These are phyloP conservation scores for Chaetomium strumarium DNA, from an alignment of 2,329 filamentous ascomycete species.

Conservation along the genomic window DNA sequence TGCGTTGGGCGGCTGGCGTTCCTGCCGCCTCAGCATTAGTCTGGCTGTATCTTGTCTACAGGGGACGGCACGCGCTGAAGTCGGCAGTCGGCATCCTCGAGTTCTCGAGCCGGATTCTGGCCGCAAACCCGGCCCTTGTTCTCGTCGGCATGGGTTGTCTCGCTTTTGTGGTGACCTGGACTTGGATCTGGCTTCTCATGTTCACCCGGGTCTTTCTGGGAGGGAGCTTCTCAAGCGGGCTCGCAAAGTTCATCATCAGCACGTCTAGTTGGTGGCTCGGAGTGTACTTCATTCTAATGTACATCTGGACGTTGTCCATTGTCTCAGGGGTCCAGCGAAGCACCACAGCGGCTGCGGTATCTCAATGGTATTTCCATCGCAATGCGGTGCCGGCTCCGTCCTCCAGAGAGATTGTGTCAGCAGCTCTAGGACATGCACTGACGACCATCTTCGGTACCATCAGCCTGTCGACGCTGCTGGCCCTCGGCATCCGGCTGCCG, in stretches of 20 bases:
- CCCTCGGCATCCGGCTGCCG: constrained; percentile 75
- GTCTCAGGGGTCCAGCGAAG: constrained; percentile 84
- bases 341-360: constrained; percentile 89
- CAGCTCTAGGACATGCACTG: constrained; percentile 72
- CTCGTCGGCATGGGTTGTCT: constrained; percentile 77
- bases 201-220: constrained; percentile 92
- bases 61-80: constrained; percentile 71
- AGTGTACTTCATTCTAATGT: constrained; percentile 86
- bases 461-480: constrained; percentile 77
- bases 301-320: constrained; percentile 88
- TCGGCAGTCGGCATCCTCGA: constrained; percentile 86
- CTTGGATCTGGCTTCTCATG: constrained; percentile 95
- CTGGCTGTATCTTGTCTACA: constrained; percentile 80
- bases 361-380: constrained; percentile 98
- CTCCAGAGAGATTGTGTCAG: constrained; percentile 73
- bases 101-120: constrained; percentile 82
- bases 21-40: constrained; percentile 67
- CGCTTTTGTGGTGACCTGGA: constrained; percentile 73
- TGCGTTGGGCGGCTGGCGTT: constrained; percentile 80
- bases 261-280: constrained; percentile 92
- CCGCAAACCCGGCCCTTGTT: constrained; percentile 76
- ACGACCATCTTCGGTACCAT: constrained; percentile 90
- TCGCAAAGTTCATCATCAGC: constrained; percentile 70
- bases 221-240: constrained; percentile 66
- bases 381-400: constrained; percentile 71